These are phyloP conservation scores for Zygosaccharomyces pseudobailii DNA, from an alignment of 1,139 yeast genomes.

Conservation along the genomic window DNA sequence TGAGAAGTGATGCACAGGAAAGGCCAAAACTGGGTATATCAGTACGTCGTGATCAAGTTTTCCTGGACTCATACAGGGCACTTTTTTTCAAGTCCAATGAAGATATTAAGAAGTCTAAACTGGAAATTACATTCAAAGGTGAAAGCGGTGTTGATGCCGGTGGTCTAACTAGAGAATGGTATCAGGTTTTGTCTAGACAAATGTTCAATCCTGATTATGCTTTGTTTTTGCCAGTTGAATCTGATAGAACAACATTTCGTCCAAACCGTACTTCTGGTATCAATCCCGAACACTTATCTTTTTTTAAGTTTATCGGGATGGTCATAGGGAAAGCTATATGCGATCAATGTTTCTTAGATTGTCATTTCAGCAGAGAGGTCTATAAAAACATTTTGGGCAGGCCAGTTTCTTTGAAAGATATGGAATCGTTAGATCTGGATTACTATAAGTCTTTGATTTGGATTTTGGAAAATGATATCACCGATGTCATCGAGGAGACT, in stretches of 20 bases:
- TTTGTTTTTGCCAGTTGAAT: slow-evolving; percentile 82
- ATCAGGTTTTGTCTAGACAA: slow-evolving; percentile 86
- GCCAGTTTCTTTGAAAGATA: slow-evolving; percentile 81
- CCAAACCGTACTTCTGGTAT: slow-evolving; percentile 92
- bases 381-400: slow-evolving; percentile 82
- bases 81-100: slow-evolving; percentile 75
- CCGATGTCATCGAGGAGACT: slow-evolving; percentile 94
- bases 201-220: slow-evolving; percentile 98
- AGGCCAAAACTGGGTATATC: slow-evolving; percentile 53
- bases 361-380: slow-evolving; percentile 94
- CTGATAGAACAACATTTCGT: slow-evolving; percentile 92
- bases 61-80: slow-evolving; percentile 83
- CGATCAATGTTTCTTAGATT: slow-evolving; percentile 83
- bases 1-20: slow-evolving; percentile 47
- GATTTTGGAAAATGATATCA: slow-evolving; percentile 96
- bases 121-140: slow-evolving; percentile 80
- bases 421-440: slow-evolving; percentile 91
- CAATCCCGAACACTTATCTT: slow-evolving; percentile 87
- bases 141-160: slow-evolving; percentile 99
- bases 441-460: slow-evolving; percentile 89
- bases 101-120: slow-evolving; percentile 67
- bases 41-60: slow-evolving; percentile 85
- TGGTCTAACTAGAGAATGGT: slow-evolving; percentile 97
- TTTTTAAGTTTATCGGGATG: slow-evolving; percentile 91
- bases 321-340: slow-evolving; percentile 91